phyloP scores from a whole-genome alignment of 192 early-diverging fungal genomes.

The Pilaira anomala region DNA sequence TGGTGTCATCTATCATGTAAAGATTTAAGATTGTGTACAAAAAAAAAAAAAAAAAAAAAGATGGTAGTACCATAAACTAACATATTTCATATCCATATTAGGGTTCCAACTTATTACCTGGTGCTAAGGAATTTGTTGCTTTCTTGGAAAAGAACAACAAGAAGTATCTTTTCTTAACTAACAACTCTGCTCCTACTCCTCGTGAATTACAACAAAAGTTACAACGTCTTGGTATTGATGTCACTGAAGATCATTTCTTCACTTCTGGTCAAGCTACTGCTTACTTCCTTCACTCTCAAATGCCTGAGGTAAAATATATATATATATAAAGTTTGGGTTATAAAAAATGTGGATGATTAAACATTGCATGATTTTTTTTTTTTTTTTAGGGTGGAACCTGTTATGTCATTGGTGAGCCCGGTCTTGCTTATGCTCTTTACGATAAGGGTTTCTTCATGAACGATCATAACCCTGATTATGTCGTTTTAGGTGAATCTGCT shows the following conservation, averaged over 20 bases:
- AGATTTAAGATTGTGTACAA: constrained; percentile 10
- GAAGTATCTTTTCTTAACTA: constrained; percentile 60
- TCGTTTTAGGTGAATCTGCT: constrained; percentile 58
- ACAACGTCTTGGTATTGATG: constrained; percentile 48
- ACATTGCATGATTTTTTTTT: background rate
- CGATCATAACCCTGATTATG: constrained; percentile 56
- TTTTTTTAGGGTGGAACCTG: constrained; percentile 33
- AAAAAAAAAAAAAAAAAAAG: no score
- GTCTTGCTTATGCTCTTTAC: constrained; percentile 55
- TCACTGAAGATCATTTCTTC: constrained; percentile 52
- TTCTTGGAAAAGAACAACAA: constrained; percentile 51
- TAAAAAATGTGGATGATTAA: constrained; percentile 1
- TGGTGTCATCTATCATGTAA: constrained; percentile 59
- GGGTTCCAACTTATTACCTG: constrained; percentile 49
- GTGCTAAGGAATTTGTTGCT: constrained; percentile 55
- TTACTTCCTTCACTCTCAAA: constrained; percentile 52
- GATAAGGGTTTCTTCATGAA: constrained; percentile 60
- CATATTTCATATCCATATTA: constrained; percentile 7
- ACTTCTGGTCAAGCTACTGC: constrained; percentile 58
- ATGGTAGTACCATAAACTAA: background rate
- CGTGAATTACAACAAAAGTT: constrained; percentile 57
- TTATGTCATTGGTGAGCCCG: constrained; percentile 61
- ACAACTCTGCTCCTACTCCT: constrained; percentile 62
- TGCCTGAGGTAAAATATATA: constrained; percentile 30
- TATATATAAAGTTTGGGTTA: no score